A percentile compares a stretch with the other conserved stretches of the same genome.
These are phyloP conservation scores for Kalaharituber pfeilii DNA, from an alignment of 2,329 filamentous ascomycete genomes.

Conservation along the genomic window DNA sequence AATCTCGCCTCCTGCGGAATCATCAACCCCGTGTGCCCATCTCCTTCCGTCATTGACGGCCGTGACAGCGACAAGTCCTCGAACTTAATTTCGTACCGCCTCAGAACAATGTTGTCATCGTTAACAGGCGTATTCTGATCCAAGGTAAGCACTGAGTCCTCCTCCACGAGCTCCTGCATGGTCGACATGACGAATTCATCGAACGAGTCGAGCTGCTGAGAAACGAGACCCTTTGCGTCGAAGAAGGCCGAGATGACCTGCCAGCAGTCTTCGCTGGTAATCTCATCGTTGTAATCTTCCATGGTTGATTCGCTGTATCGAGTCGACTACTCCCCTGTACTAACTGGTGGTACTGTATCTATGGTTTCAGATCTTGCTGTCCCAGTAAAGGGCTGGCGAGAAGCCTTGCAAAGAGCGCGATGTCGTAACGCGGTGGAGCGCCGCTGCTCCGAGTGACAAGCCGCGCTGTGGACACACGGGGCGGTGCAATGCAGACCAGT, in stretches of 20 bases:
- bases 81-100: constrained; percentile 90
- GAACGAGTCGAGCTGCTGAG: constrained; percentile 95
- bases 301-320: too few relatives aligned
- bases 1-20: constrained; percentile 89
- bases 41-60: constrained; percentile 81
- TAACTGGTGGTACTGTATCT: too few relatives aligned
- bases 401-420: too few relatives aligned
- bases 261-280: constrained; percentile 97
- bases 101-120: constrained; percentile 65
- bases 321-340: too few relatives aligned
- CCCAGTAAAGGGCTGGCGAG: too few relatives aligned
- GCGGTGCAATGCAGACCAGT: too few relatives aligned
- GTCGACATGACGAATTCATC: constrained; percentile 91
- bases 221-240: constrained; percentile 84
- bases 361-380: too few relatives aligned
- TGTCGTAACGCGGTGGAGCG: too few relatives aligned
- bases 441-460: too few relatives aligned
- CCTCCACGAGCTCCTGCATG: constrained; percentile 84
- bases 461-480: too few relatives aligned
- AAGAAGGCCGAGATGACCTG: constrained; percentile 88
- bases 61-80: constrained; percentile 75
- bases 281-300: constrained; percentile 45
- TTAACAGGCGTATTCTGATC: constrained; percentile 70
- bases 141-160: constrained; percentile 79
- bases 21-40: constrained; percentile 70